Conservation (phyloP, 73 alveolate genomes). For the Paramecium sexaurelia region DNA sequence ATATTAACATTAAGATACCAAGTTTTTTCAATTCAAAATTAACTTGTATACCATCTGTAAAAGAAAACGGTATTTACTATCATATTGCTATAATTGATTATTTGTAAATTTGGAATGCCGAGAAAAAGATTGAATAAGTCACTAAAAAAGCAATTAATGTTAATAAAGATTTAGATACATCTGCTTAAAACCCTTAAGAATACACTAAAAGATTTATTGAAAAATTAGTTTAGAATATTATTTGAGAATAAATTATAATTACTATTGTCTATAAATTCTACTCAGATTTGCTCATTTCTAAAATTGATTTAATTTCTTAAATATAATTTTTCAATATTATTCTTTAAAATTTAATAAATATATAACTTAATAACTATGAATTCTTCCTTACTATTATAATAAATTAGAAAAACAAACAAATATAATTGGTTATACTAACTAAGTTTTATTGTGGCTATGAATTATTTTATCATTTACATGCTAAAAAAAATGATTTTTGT, state of each 20-base stretch:
- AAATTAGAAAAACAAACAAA: too few relatives aligned
- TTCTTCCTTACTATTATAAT: too few relatives aligned
- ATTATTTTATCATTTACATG: too few relatives aligned
- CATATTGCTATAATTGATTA: slow-evolving; percentile 48
- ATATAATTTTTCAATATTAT: too few relatives aligned
- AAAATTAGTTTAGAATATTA: background rate
- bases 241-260: background rate
- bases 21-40: background rate
- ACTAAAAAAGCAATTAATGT: background rate
- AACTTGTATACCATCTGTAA: background rate
- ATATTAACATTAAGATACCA: background rate
- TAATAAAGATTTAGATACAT: background rate
- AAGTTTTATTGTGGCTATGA: too few relatives aligned
- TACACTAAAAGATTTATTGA: slow-evolving; percentile 3
- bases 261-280: background rate
- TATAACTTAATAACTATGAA: too few relatives aligned
- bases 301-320: too few relatives aligned
- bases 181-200: background rate
- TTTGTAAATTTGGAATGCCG: background rate
- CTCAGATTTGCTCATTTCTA: too few relatives aligned
- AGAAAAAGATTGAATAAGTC: background rate
- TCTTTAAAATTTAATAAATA: too few relatives aligned
- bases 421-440: too few relatives aligned
- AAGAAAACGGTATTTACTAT: slow-evolving; percentile 14
- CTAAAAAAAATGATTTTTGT: too few relatives aligned